Evolutionary conservation across 768 basidiomycete genomes (phyloP), one percentile per base, ranked within the genome.

Genomic region (Suillus subalutaceus): DNA sequence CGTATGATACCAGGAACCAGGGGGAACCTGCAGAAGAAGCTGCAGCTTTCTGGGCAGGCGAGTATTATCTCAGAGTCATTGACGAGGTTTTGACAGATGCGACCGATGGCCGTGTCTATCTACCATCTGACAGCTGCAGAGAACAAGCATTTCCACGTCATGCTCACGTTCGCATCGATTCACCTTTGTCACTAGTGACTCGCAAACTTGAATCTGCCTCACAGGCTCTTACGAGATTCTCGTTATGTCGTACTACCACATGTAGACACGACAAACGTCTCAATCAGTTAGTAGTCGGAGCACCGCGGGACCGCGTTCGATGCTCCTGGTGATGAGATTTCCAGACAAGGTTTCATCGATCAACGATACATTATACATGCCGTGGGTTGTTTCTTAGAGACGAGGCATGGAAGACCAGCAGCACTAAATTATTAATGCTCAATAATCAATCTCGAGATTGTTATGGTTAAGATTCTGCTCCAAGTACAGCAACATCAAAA

Each of bases 401-500:
- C 66, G 58, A 50, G 6, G 71, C 77, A 7, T 79, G 70, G 59
- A 44, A 64, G 44, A 26, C 26, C 26, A 72, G 71, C 50, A 74
- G 68, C 32, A 3, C 32, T 23, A 15, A 15, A 40, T 40, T 23
- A 3, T 32, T 6, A n/a, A n/a, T 12, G n/a, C 46, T 48, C 46
- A 12, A 48, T 48, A n/a, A 26, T 74, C 40, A 75, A 78, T 61
- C 73, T 44, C 5, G 44, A 69, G 30, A 64, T 77, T 41, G 75
- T 79, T 67, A 70, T 38, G 0, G 64, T 66, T 23, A 64, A 50
- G 73, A 78, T 60, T 75, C 69, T 44, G 69, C 76, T 63, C 73
- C 75, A 55, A 74, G 73, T 62, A 63, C 30, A 18, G 18, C 63
- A 5, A 65, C 58, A 23, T 76, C 75, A 4, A 71, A 69, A 10